A percentile compares a stretch with the other conserved stretches of the same genome.
Evolutionary conservation across 2,329 filamentous ascomycete species (phyloP).

Genomic region (Claviceps spartinae): DNA sequence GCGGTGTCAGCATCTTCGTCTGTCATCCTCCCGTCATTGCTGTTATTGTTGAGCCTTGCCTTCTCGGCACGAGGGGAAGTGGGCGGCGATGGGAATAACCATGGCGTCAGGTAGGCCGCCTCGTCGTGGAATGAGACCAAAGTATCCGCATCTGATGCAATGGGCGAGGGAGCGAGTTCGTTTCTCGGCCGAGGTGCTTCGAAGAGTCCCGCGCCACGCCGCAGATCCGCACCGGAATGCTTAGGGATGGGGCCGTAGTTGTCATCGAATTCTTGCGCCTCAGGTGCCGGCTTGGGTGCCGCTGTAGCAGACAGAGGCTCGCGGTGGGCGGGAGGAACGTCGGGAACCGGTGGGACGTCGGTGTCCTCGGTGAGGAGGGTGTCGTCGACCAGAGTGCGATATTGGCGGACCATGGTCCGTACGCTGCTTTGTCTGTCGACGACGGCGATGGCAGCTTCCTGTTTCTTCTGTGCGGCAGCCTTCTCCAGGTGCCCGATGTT

Average conservation of each 20-base stretch:
- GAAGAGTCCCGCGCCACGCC: not conserved
- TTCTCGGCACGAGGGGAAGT: conserved; percentile 20
- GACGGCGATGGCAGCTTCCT: conserved; percentile 6
- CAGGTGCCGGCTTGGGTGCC: not conserved
- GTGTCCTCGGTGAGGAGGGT: conserved; percentile 1
- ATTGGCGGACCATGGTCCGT: conserved; percentile 38
- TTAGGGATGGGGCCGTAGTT: conserved; percentile 1
- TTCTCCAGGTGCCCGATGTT: conserved; percentile 36
- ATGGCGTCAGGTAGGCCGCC: conserved; percentile 30
- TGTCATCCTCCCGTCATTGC: conserved; percentile 6
- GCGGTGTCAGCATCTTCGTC: conserved; percentile 1
- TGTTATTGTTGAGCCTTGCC: not conserved
- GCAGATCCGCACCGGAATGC: not conserved
- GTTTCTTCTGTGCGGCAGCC: conserved; percentile 10
- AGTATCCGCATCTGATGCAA: conserved; percentile 29
- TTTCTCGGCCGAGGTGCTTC: not conserved
- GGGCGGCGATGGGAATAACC: conserved; percentile 30
- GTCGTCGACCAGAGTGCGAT: conserved; percentile 30
- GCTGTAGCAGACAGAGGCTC: not conserved
- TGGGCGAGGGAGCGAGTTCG: conserved; percentile 16
- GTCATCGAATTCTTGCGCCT: not conserved
- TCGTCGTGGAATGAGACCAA: conserved; percentile 34
- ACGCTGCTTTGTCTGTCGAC: conserved; percentile 26
- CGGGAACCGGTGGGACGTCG: conserved; percentile 19
- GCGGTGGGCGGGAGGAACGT: conserved; percentile 14